phyloP scores from a whole-genome alignment of 306 rosid genomes.

The Cyclanthera cordifolia region DNA sequence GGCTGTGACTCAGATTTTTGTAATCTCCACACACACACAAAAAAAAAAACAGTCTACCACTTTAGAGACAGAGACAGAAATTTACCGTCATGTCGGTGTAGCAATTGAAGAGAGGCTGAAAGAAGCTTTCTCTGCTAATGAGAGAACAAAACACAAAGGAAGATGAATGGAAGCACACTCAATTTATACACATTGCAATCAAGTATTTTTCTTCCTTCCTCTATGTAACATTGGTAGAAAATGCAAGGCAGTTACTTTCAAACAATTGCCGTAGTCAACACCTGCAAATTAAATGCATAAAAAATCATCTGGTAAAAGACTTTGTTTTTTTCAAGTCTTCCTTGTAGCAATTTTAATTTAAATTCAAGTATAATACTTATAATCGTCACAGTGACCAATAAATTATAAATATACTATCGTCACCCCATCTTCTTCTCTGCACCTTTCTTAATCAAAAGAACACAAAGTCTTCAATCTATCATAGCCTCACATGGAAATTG shows the following conservation, averaged over 20 bases:
- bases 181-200: not conserved
- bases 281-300: not conserved
- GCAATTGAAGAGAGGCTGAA: not conserved
- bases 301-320: not conserved
- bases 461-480: not conserved
- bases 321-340: not conserved
- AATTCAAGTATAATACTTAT: not conserved
- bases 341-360: not conserved
- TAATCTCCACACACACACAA: not conserved
- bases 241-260: conserved; percentile 2
- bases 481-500: not conserved
- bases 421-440: conserved; percentile 1
- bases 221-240: not conserved
- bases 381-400: not conserved
- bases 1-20: not conserved
- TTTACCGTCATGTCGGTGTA: conserved; percentile 4
- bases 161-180: conserved; percentile 1
- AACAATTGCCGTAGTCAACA: not conserved
- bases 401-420: not conserved
- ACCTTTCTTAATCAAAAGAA: not conserved
- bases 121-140: not conserved
- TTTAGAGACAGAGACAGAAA: not conserved
- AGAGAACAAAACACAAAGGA: not conserved
- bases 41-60: not conserved
- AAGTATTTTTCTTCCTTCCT: not conserved